Evolutionary conservation across 495 filamentous ascomycete species (phyloP).

Genomic region (Acidiella bohemica): DNA sequence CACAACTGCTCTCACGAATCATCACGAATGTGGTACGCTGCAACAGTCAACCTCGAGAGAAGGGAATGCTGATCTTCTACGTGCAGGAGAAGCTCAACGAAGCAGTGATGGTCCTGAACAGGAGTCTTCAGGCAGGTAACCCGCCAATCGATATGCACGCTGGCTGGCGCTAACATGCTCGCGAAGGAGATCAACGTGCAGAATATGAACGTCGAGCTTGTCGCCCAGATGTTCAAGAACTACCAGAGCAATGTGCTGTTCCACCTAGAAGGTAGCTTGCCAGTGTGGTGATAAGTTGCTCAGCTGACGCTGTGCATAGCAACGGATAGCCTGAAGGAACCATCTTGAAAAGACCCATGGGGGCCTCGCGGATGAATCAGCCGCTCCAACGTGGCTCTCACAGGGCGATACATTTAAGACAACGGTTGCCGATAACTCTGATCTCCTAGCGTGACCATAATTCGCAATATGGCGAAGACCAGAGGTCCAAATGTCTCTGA

Average conservation of each 20-base stretch:
- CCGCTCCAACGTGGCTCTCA: too few species aligned
- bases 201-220: conserved; percentile 96
- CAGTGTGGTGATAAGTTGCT: background rate
- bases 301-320: conserved; percentile 1
- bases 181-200: conserved; percentile 86
- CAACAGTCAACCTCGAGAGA: too few species aligned
- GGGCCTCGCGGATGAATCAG: too few species aligned
- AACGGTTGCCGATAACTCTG: too few species aligned
- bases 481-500: too few species aligned
- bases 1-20: conserved; percentile 79
- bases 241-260: conserved; percentile 97
- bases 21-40: conserved; percentile 93
- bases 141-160: background rate
- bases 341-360: too few species aligned
- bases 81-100: conserved; percentile 99
- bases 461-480: too few species aligned
- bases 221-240: conserved; percentile 99
- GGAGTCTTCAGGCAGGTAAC: conserved; percentile 59
- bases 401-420: too few species aligned
- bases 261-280: conserved; percentile 58
- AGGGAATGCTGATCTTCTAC: too few species aligned
- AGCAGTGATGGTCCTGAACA: conserved; percentile 81
- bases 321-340: conserved; percentile 12
- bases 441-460: too few species aligned
- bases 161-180: background rate